phyloP scores from a whole-genome alignment of 1,139 yeast genomes.

The Sugiyamaella paludigena region DNA sequence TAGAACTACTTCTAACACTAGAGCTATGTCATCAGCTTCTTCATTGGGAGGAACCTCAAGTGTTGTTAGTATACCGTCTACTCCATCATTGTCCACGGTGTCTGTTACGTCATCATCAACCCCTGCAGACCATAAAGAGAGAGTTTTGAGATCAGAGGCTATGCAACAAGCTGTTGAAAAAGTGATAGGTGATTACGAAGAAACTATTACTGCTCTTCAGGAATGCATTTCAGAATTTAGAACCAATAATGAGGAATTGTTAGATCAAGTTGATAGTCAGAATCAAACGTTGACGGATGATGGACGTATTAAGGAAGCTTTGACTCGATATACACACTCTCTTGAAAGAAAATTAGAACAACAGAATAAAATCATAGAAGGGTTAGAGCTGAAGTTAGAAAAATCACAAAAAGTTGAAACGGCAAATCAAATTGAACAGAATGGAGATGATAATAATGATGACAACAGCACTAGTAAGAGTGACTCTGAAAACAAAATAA shows the following conservation, averaged over 20 bases:
- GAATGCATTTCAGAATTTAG: conserved; percentile 21
- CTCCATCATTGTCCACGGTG: neutral
- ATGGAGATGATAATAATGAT: neutral
- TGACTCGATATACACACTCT: conserved; percentile 3
- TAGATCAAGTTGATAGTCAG: conserved; percentile 13
- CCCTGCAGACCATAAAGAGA: conserved; percentile 6
- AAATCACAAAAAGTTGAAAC: conserved; percentile 18
- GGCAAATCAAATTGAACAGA: conserved; percentile 9
- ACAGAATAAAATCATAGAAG: conserved; percentile 4
- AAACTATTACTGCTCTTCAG: conserved; percentile 27
- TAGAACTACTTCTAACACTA: too few species aligned
- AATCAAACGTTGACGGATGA: neutral
- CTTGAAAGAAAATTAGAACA: conserved; percentile 5
- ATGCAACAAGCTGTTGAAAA: conserved; percentile 24
- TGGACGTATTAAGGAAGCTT: conserved; percentile 14
- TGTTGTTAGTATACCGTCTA: neutral
- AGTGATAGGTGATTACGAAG: conserved; percentile 27
- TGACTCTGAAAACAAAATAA: too few species aligned
- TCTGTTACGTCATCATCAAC: neutral
- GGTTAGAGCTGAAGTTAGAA: conserved; percentile 15
- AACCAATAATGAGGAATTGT: conserved; percentile 17
- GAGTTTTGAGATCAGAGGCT: conserved; percentile 2
- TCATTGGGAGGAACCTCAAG: neutral
- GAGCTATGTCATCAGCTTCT: too few species aligned
- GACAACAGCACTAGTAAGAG: conserved; percentile 7